Evolutionary conservation across 305 asterid genomes (phyloP).

Genomic region (Lippia alba): DNA sequence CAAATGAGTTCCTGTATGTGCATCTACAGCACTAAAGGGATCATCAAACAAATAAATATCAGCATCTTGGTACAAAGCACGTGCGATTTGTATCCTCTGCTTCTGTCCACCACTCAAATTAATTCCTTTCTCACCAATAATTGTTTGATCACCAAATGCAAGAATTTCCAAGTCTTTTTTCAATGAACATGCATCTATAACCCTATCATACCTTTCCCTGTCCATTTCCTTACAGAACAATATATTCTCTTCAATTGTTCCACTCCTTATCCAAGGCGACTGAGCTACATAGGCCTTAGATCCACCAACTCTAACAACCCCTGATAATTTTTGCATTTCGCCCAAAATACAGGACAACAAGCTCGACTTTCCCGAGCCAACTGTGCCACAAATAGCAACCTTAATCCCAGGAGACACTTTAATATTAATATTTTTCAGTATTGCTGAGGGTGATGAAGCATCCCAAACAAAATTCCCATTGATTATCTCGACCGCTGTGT

Average conservation of each 20-base stretch:
- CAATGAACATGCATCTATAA: conserved; percentile 61
- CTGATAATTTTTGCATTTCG: conserved; percentile 61
- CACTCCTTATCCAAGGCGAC: conserved; percentile 78
- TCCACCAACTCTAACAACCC: conserved; percentile 50
- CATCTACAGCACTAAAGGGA: conserved; percentile 81
- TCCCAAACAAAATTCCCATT: conserved; percentile 66
- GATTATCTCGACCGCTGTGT: conserved; percentile 52
- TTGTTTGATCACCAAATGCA: conserved; percentile 63
- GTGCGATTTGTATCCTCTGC: conserved; percentile 73
- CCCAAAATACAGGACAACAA: conserved; percentile 63
- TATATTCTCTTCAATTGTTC: conserved; percentile 65
- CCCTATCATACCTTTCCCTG: conserved; percentile 50
- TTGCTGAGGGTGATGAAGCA: conserved; percentile 39
- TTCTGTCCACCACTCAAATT: conserved; percentile 79
- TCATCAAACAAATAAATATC: conserved; percentile 70
- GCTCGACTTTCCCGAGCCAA: conserved; percentile 73
- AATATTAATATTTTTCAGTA: conserved; percentile 49
- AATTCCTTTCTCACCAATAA: conserved; percentile 66
- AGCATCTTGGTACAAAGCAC: conserved; percentile 74
- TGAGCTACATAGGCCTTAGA: conserved; percentile 66
- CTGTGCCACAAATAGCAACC: conserved; percentile 69
- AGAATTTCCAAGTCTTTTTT: conserved; percentile 65
- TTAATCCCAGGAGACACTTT: conserved; percentile 54
- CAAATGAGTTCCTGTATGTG: conserved; percentile 73
- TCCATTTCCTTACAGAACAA: conserved; percentile 65